These are phyloP conservation scores for Colletotrichum paranaense DNA, from an alignment of 2,329 filamentous ascomycete species.

Conservation along the genomic window DNA sequence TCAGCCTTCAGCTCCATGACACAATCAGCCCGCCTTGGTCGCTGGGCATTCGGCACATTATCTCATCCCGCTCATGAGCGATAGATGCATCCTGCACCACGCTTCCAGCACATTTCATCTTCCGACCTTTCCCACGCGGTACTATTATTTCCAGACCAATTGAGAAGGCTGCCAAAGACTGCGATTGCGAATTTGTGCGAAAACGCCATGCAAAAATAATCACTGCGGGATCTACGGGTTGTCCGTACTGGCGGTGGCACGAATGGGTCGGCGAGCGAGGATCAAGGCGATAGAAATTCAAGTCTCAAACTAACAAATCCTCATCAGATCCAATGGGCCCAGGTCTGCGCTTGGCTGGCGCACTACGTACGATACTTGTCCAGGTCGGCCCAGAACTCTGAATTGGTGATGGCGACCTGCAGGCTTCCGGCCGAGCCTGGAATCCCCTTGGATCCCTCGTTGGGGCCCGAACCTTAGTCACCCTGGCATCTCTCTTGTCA, in stretches of 20 bases:
- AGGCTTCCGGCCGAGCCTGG: slow-evolving; percentile 24
- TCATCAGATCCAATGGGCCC: slow-evolving; percentile 4
- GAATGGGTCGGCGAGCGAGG: slow-evolving; percentile 15
- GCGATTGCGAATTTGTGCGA: background rate
- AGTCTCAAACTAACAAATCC: slow-evolving; percentile 19
- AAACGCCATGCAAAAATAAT: slow-evolving; percentile 4
- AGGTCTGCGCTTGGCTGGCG: slow-evolving; percentile 21
- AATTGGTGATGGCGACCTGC: slow-evolving; percentile 23
- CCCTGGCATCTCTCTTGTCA: slow-evolving; percentile 3
- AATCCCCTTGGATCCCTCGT: slow-evolving; percentile 17
- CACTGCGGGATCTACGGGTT: slow-evolving; percentile 9
- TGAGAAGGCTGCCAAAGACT: background rate
- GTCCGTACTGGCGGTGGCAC: background rate
- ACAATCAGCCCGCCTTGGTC: background rate
- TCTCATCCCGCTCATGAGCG: background rate
- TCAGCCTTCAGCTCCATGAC: slow-evolving; percentile 8
- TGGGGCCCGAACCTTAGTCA: background rate
- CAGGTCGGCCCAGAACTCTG: slow-evolving; percentile 29
- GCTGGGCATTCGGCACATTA: background rate
- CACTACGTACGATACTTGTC: slow-evolving; percentile 23
- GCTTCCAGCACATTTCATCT: background rate
- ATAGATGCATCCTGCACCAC: background rate
- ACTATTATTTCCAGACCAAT: background rate
- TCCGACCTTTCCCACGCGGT: background rate
- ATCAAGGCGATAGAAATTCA: slow-evolving; percentile 18